Conservation (phyloP, 805 yeast species). For the Metschnikowia corniflorae region DNA sequence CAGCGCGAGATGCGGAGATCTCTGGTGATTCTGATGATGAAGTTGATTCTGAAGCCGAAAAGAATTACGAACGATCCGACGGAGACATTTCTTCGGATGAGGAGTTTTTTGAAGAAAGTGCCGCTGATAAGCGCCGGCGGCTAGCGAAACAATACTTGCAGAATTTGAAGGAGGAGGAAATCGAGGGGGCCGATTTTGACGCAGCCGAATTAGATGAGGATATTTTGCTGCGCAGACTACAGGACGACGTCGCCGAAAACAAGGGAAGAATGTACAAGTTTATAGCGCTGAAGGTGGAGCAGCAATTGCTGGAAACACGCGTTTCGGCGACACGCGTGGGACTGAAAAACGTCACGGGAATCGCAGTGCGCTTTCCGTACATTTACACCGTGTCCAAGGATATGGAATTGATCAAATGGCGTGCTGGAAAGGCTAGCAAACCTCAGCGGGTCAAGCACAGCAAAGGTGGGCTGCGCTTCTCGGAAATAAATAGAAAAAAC, state of each 20-base stretch:
- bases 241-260: slow-evolving; percentile 84
- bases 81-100: slow-evolving; percentile 58
- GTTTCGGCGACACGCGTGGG: slow-evolving; percentile 54
- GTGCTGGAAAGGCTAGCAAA: slow-evolving; percentile 40
- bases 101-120: slow-evolving; percentile 70
- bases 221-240: slow-evolving; percentile 73
- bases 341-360: slow-evolving; percentile 52
- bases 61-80: slow-evolving; percentile 8
- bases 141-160: slow-evolving; percentile 90
- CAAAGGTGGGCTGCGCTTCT: slow-evolving; percentile 56
- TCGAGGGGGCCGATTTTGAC: slow-evolving; percentile 59
- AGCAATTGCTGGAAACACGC: slow-evolving; percentile 33
- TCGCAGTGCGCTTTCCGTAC: slow-evolving; percentile 55
- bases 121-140: slow-evolving; percentile 91
- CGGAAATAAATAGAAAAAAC: slow-evolving; percentile 38
- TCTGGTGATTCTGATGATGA: slow-evolving; percentile 36
- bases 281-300: slow-evolving; percentile 48
- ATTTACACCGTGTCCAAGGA: slow-evolving; percentile 83
- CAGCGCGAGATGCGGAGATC: slow-evolving; percentile 48
- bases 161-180: slow-evolving; percentile 59
- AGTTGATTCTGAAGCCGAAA: slow-evolving; percentile 24
- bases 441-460: slow-evolving; percentile 64
- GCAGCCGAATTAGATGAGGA: slow-evolving; percentile 91
- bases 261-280: slow-evolving; percentile 79
- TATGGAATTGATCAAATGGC: slow-evolving; percentile 77